Percentiles rank a stretch among this genome's conserved stretches.
These are phyloP conservation scores for Ophiocordyceps robertsii DNA, from an alignment of 2,329 filamentous ascomycete genomes.

Conservation along the genomic window DNA sequence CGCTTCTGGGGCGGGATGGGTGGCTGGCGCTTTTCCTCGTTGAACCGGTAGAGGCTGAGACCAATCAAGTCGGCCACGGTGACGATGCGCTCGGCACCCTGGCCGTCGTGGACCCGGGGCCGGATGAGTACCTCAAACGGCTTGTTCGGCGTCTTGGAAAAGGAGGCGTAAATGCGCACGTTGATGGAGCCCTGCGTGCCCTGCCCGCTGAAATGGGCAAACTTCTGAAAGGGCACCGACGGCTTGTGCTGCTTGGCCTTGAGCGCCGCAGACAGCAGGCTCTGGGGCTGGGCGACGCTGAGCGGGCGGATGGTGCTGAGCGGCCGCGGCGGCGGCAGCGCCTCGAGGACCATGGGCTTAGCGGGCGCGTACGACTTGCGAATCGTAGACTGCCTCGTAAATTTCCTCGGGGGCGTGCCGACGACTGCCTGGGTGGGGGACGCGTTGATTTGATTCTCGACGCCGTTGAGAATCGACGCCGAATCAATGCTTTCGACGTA, in stretches of 20 bases:
- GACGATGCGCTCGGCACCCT: constrained; percentile 45
- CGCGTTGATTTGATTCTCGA: constrained; percentile 42
- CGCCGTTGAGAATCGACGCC: constrained; percentile 54
- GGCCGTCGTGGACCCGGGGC: constrained; percentile 54
- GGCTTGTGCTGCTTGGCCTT: constrained; percentile 58
- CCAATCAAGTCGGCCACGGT: constrained; percentile 74
- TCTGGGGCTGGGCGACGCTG: constrained; percentile 57
- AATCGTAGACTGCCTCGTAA: constrained; percentile 49
- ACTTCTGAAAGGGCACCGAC: constrained; percentile 61
- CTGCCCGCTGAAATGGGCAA: constrained; percentile 63
- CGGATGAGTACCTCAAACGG: constrained; percentile 61
- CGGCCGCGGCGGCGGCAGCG: constrained; percentile 58
- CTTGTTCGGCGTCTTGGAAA: constrained; percentile 49
- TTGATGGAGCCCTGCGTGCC: constrained; percentile 64
- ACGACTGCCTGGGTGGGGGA: constrained; percentile 45
- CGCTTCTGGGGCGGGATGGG: constrained; percentile 49
- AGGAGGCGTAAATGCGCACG: constrained; percentile 66
- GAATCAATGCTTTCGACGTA: constrained; percentile 59
- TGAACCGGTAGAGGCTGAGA: constrained; percentile 63
- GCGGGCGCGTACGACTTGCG: constrained; percentile 45
- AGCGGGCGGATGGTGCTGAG: constrained; percentile 48
- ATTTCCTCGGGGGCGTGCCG: constrained; percentile 48
- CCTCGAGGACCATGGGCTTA: constrained; percentile 44
- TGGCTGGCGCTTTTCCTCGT: constrained; percentile 62
- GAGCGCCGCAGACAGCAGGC: constrained; percentile 57